phyloP scores from a whole-genome alignment of 345 rosid species.

The Dimocarpus longan region DNA sequence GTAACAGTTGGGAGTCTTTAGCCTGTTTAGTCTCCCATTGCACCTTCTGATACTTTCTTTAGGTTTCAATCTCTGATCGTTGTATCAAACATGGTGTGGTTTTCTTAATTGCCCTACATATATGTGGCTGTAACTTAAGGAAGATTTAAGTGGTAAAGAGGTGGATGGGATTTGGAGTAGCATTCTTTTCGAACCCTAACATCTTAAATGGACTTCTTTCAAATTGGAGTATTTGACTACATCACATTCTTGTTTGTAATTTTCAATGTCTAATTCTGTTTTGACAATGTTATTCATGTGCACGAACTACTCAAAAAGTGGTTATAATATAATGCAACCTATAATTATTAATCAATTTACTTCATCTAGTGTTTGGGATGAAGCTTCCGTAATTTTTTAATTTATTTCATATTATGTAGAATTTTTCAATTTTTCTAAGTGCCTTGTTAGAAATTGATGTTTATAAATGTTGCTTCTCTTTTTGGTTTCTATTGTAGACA shows the following conservation, averaged over 20 bases:
- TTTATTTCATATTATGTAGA: not conserved
- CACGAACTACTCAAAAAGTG: not conserved
- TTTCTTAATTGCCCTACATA: not conserved
- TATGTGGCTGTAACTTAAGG: not conserved
- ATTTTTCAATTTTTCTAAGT: not conserved
- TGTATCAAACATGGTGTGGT: not conserved
- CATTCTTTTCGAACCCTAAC: not conserved
- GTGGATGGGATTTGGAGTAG: not conserved
- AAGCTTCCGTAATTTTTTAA: not conserved
- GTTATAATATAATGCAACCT: conserved; percentile 5
- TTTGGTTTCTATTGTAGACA: conserved; percentile 52
- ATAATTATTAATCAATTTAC: not conserved
- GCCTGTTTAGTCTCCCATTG: not conserved
- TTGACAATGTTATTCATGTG: conserved; percentile 2
- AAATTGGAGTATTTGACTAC: not conserved
- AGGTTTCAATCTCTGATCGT: not conserved
- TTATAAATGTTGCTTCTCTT: not conserved
- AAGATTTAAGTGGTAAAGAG: not conserved
- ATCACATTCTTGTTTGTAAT: not conserved
- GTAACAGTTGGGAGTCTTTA: not conserved
- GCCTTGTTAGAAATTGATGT: conserved; percentile 10
- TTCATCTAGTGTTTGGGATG: not conserved
- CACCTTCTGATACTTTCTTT: not conserved
- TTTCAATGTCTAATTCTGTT: not conserved
- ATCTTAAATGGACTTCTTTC: not conserved